Evolutionary conservation across 768 basidiomycete genomes (phyloP).

Genomic region (Lentinus brumalis): DNA sequence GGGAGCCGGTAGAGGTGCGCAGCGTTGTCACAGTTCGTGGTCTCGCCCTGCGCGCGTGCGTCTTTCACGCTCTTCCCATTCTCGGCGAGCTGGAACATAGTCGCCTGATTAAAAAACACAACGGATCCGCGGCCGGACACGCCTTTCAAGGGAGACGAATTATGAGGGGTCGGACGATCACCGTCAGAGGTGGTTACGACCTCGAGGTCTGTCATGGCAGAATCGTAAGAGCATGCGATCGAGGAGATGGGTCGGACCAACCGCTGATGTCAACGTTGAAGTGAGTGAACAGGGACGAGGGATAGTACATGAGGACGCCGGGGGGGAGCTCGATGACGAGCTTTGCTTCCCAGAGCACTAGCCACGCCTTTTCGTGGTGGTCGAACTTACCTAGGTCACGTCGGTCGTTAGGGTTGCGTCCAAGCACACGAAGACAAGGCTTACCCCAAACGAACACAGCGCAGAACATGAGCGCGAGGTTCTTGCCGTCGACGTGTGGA

Average conservation of each 20-base stretch:
- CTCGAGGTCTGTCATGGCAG: not conserved
- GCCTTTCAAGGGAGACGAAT: not conserved
- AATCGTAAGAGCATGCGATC: not conserved
- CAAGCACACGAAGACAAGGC: not conserved
- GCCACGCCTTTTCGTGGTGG: not conserved
- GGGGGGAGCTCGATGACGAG: not conserved
- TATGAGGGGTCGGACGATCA: not conserved
- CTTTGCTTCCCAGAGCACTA: not conserved
- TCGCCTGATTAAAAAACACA: not conserved
- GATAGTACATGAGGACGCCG: not conserved
- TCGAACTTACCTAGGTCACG: not conserved
- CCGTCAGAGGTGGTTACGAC: not conserved
- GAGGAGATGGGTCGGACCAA: not conserved
- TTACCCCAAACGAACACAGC: not conserved
- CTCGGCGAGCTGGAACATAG: not conserved
- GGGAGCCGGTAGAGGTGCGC: no score
- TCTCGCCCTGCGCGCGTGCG: not conserved
- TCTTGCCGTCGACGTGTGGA: not conserved
- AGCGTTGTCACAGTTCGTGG: no score
- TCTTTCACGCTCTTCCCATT: not conserved
- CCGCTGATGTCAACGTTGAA: conserved; percentile 1
- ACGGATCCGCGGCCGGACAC: not conserved
- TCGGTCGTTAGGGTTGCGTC: not conserved
- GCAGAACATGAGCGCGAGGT: not conserved
- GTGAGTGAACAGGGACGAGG: not conserved